Evolutionary conservation across 1,284 basidiomycete species (phyloP).

Genomic region (Trichosporon coremiiforme): DNA sequence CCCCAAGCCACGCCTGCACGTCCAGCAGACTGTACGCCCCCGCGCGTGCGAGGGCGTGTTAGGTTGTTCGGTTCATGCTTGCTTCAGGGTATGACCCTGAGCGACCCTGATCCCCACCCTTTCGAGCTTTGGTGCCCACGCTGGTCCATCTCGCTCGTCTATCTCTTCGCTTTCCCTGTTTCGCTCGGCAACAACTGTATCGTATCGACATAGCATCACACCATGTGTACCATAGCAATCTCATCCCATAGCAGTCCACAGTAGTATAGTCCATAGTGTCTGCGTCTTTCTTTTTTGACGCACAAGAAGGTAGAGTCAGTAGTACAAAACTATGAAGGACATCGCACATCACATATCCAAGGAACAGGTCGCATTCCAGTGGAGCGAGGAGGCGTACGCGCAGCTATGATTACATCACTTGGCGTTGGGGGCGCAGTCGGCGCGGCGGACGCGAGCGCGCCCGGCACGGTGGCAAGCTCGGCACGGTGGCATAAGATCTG

Average conservation of each 20-base stretch:
- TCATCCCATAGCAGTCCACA: neutral
- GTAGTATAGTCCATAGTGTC: neutral
- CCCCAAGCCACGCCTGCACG: neutral
- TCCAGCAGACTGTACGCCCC: neutral
- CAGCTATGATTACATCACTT: neutral
- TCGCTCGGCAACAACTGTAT: conserved; percentile 10
- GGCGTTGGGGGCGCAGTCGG: neutral
- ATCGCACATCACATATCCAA: neutral
- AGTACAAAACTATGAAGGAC: neutral
- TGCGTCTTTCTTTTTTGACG: neutral
- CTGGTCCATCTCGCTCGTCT: neutral
- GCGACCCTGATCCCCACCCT: neutral
- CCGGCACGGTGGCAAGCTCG: too few relatives aligned
- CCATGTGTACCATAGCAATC: neutral
- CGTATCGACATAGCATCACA: conserved; percentile 5
- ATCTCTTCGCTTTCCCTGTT: neutral
- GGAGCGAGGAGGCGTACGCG: conserved; percentile 3
- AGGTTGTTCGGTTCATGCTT: conserved; percentile 13
- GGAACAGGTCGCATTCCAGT: neutral
- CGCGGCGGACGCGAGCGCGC: neutral
- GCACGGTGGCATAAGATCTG: neutral
- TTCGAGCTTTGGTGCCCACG: neutral
- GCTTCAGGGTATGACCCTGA: neutral
- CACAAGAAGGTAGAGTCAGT: neutral
- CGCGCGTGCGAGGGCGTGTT: conserved; percentile 1